Conservation (phyloP, 768 basidiomycete species). For the Hydnomerulius pinastri region DNA sequence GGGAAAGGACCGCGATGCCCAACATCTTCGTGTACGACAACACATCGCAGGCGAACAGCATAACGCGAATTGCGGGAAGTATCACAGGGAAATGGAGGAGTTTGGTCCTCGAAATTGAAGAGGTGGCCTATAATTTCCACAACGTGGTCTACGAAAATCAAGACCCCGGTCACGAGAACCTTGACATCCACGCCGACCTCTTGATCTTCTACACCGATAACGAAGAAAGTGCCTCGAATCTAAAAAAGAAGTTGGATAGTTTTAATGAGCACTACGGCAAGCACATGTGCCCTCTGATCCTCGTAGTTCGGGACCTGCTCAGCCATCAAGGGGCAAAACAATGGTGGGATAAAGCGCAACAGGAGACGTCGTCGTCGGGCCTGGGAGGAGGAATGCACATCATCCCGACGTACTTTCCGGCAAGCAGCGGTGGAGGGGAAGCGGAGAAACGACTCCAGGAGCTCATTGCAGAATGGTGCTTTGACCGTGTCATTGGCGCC, state of each 20-base stretch:
- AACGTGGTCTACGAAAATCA: not conserved
- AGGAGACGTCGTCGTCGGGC: not conserved
- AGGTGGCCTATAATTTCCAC: not conserved
- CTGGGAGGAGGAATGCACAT: not conserved
- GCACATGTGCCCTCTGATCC: not conserved
- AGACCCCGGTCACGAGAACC: no score
- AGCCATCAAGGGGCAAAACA: not conserved
- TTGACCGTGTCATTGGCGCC: not conserved
- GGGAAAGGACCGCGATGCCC: not conserved
- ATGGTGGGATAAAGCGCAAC: not conserved
- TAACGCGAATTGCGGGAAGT: not conserved
- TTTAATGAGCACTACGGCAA: not conserved
- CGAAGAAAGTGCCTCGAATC: not conserved
- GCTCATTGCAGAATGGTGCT: not conserved
- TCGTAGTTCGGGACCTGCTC: not conserved
- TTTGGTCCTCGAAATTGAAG: not conserved
- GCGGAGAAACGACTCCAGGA: not conserved
- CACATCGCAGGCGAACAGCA: not conserved
- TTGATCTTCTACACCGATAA: not conserved
- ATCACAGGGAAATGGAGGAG: not conserved
- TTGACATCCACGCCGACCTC: not conserved
- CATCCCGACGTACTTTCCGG: not conserved
- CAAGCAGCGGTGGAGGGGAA: not conserved
- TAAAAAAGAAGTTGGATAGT: not conserved
- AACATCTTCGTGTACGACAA: constrained; percentile 5